These are phyloP conservation scores for Cyamopsis tetragonoloba DNA, from an alignment of 306 rosid species.

Conservation along the genomic window DNA sequence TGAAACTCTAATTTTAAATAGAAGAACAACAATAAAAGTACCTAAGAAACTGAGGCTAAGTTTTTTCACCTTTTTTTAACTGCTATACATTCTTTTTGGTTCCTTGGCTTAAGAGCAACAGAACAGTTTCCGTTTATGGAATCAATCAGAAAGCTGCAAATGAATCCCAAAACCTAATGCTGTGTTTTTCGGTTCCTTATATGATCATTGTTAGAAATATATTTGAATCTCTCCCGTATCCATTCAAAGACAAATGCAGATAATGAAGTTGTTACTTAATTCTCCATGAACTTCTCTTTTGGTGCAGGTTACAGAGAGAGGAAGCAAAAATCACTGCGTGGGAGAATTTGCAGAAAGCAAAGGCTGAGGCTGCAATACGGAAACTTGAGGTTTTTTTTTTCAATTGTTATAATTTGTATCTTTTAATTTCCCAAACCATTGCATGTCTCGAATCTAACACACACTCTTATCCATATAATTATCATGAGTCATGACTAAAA, in stretches of 20 bases:
- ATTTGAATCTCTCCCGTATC: not conserved
- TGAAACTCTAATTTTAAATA: no score
- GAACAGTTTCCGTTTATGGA: not conserved
- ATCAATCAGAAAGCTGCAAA: not conserved
- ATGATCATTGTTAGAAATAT: not conserved
- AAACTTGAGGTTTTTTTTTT: constrained; percentile 58
- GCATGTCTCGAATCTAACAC: not conserved
- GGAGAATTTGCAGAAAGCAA: constrained; percentile 83
- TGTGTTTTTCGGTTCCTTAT: not conserved
- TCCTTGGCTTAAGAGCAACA: not conserved
- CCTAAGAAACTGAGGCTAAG: no score
- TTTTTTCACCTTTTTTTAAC: no score
- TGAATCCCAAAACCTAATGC: no score
- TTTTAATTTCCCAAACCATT: not conserved
- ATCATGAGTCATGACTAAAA: constrained; percentile 2
- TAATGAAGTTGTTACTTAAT: not conserved
- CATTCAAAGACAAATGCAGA: not conserved
- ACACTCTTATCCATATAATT: not conserved
- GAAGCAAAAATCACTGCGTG: constrained; percentile 77
- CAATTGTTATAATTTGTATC: not conserved
- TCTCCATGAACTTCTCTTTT: not conserved
- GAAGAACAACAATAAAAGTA: no score
- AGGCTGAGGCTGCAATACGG: constrained; percentile 67
- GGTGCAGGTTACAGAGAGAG: constrained; percentile 58
- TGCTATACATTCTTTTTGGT: not conserved